Evolutionary conservation across 148 eudicot species (phyloP).

Genomic region (Rhododendron vialii): DNA sequence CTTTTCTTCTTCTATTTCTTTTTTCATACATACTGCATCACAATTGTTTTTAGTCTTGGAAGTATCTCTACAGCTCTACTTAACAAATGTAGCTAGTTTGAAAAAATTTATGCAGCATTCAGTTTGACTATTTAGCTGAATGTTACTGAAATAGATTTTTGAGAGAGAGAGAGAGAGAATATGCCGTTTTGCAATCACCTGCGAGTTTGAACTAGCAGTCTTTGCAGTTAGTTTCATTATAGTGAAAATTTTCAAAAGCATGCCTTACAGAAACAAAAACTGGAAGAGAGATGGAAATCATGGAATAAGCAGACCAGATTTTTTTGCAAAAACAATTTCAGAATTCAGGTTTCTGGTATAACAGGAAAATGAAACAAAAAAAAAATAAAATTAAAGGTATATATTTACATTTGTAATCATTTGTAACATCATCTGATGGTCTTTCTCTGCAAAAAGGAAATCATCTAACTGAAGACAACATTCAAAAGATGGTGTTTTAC

Average conservation of each 20-base stretch:
- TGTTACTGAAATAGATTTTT: neutral
- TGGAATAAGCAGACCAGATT: neutral
- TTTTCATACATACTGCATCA: neutral
- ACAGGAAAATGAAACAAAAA: neutral
- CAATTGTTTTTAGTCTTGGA: neutral
- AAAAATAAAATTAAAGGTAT: neutral
- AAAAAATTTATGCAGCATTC: neutral
- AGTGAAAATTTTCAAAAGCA: neutral
- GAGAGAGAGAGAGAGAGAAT: no score
- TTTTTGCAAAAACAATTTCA: neutral
- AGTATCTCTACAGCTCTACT: neutral
- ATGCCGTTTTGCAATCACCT: neutral
- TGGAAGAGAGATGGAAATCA: neutral
- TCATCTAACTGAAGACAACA: neutral
- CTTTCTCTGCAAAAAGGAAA: neutral
- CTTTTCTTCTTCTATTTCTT: neutral
- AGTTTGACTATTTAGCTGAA: neutral
- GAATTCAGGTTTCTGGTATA: neutral
- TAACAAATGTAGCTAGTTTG: neutral
- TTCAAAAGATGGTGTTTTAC: neutral
- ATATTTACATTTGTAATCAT: neutral
- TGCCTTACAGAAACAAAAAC: neutral
- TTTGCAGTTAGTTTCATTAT: neutral
- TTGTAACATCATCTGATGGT: neutral
- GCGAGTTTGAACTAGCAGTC: neutral